Evolutionary conservation across 2,329 filamentous ascomycete genomes (phyloP).

Genomic region (Fusarium sp.): DNA sequence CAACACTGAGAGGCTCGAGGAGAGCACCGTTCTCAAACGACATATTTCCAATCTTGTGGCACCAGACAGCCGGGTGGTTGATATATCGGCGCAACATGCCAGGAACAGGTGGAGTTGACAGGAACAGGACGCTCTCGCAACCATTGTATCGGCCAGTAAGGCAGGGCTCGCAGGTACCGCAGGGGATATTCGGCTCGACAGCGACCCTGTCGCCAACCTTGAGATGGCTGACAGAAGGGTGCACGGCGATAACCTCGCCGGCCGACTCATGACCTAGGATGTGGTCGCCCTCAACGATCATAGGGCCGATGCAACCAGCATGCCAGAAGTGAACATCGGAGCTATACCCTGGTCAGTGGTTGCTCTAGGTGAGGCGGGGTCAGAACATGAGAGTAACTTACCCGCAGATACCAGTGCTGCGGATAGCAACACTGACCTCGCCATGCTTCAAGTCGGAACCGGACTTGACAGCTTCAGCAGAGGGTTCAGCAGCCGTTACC

Average conservation of each 20-base stretch:
- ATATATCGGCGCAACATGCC: conserved; percentile 92
- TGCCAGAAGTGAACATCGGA: conserved; percentile 99
- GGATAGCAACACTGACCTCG: conserved; percentile 88
- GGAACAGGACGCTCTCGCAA: conserved; percentile 86
- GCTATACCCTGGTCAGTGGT: conserved; percentile 56
- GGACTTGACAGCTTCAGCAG: conserved; percentile 77
- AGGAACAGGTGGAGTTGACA: conserved; percentile 89
- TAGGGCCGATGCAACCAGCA: conserved; percentile 92
- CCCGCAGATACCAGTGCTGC: conserved; percentile 97
- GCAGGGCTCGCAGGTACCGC: conserved; percentile 89
- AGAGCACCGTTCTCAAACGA: conserved; percentile 91
- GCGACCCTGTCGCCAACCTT: conserved; percentile 91
- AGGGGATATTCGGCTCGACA: conserved; percentile 94
- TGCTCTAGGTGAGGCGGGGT: conserved; percentile 15
- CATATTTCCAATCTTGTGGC: conserved; percentile 95
- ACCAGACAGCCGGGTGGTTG: conserved; percentile 94
- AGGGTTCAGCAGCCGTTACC: conserved; percentile 83
- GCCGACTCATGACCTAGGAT: conserved; percentile 96
- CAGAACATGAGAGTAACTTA: conserved; percentile 55
- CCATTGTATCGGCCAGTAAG: conserved; percentile 95
- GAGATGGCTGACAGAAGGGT: conserved; percentile 81
- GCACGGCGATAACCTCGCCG: conserved; percentile 83
- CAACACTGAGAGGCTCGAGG: conserved; percentile 90
- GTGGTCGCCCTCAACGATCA: conserved; percentile 90
- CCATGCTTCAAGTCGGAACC: conserved; percentile 78